Conservation (phyloP, 2,329 filamentous ascomycete species). For the Metarhizium sp. region DNA sequence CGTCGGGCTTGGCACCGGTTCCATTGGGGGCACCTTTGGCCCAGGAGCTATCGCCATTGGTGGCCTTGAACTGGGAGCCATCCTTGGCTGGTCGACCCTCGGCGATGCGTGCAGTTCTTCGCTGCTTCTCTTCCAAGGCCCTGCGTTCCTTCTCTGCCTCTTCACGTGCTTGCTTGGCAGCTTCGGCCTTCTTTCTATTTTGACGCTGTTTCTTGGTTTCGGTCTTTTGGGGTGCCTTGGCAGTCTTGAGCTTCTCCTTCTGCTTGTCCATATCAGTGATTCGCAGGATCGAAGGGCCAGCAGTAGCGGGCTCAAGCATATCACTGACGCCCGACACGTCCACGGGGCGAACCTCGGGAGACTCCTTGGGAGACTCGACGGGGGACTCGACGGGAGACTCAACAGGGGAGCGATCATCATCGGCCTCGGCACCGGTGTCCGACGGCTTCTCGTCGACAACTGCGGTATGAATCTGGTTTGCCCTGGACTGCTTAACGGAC, state of each 20-base stretch:
- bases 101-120: constrained; percentile 68
- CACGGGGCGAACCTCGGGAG: constrained; percentile 50
- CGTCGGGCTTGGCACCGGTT: constrained; percentile 20
- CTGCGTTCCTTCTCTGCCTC: constrained; percentile 73
- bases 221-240: constrained; percentile 53
- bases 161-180: constrained; percentile 63
- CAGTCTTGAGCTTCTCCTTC: constrained; percentile 55
- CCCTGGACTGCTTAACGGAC: constrained; percentile 61
- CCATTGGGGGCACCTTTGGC: constrained; percentile 26
- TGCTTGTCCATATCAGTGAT: constrained; percentile 59
- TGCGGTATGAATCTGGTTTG: constrained; percentile 38
- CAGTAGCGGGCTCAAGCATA: constrained; percentile 71
- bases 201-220: constrained; percentile 95
- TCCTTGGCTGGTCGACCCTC: constrained; percentile 80
- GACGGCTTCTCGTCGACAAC: constrained; percentile 37
- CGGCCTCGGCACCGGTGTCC: constrained; percentile 62
- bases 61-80: constrained; percentile 51
- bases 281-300: constrained; percentile 66
- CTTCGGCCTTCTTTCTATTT: constrained; percentile 81
- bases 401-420: constrained; percentile 68
- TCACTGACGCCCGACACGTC: constrained; percentile 68
- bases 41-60: constrained; percentile 34
- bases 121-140: constrained; percentile 69
- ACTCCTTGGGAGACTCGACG: constrained; percentile 38
- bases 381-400: constrained; percentile 61